Evolutionary conservation across 208 protist species (phyloP).

Genomic region (Acanthamoeba royreba): DNA sequence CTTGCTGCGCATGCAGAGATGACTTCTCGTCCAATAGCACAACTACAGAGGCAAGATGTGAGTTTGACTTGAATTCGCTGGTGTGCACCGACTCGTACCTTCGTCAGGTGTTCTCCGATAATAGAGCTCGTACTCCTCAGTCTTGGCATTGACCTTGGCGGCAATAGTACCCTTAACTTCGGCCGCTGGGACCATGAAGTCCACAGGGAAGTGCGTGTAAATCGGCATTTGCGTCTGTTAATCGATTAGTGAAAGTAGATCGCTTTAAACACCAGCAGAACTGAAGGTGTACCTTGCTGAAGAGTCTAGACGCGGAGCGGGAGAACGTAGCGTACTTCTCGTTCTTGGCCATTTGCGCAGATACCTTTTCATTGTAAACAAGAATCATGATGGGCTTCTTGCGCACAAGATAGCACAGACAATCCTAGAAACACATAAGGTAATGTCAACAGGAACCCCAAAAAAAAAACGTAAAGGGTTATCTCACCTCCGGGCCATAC

Average conservation of each 20-base stretch:
- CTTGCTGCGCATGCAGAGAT: slow-evolving; percentile 8
- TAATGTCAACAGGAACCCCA: not conserved
- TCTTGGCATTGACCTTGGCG: not conserved
- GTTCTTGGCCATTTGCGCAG: not conserved
- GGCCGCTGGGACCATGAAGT: slow-evolving; percentile 7
- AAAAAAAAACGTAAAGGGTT: not conserved
- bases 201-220: slow-evolving; percentile 45
- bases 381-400: slow-evolving; percentile 41
- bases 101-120: not conserved
- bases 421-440: not conserved
- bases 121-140: slow-evolving; percentile 35
- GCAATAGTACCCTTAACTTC: not conserved
- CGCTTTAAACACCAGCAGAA: not conserved
- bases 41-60: too few species aligned
- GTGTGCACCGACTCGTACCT: not conserved
- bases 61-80: not conserved
- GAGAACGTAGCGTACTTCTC: slow-evolving; percentile 42
- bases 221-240: slow-evolving; percentile 30
- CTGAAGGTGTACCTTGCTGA: not conserved
- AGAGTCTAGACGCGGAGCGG: not conserved
- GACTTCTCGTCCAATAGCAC: not conserved
- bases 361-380: slow-evolving; percentile 25
- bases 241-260: not conserved
- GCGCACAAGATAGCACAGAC: not conserved
- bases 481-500: slow-evolving; percentile 20